Base-by-base conservation (phyloP, 2,329 filamentous ascomycete species). In the Botryotinia globosa region DNA sequence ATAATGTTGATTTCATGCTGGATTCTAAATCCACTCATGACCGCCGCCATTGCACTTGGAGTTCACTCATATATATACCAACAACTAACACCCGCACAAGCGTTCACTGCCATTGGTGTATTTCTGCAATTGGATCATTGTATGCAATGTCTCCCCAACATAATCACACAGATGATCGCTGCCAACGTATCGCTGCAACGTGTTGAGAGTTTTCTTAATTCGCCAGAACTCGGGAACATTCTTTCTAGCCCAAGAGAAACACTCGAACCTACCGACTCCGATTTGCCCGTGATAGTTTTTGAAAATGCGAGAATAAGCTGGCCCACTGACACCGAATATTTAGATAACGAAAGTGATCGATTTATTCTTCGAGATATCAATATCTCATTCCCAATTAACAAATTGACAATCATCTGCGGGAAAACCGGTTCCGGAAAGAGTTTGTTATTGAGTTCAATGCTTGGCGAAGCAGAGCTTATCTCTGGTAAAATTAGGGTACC, bases 401-500 rank as follows among this genome's bases (percentile, higher is more conserved):
- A 92, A 75, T 83, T 95, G 12, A 93, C 89, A 12, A 86, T 94
- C 22, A 89, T 95, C 63, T 91, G 90, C 1, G 92, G 92, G 0
- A 90, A 90, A 78, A 95, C 92, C 0, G 92, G 92, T 0, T 89
- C 89, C 9, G 92, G 92, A 29, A 95, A 95, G 83, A 93, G 90
- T 78, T 82, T 94, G 58, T 83, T 95, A 73, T 85, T 95, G 12
- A 87, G 91, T 3, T 87, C 92, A 0, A 88, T 95, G 34, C 85
- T 94, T 9, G 92, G 92, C 1, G 92, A 95, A 81, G 88, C 88
- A 4, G 92, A 94, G 73, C 79, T 94, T 4, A 80, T 94, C 0
- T 81, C 83, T 0, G 92, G 92, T 0, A 83, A 81, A 4, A 83
- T 94, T 63, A 85, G 85, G 32, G 83, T 87, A 3, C 88, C 88